Base-by-base conservation (phyloP, 306 rosid genomes). In the Cucumis cinereus region DNA sequence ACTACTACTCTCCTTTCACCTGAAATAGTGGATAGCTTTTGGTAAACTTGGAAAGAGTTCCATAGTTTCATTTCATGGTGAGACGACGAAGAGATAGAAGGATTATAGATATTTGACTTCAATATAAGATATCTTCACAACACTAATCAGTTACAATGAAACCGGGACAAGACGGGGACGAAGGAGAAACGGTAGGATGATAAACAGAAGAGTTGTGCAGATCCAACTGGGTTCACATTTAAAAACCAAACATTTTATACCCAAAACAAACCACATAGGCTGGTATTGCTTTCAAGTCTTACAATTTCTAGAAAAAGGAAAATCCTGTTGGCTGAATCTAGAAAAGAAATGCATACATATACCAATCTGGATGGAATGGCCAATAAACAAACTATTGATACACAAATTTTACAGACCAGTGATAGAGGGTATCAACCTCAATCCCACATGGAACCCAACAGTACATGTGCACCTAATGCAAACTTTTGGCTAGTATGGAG, bases 371-470 rank as follows among this genome's bases (percentile, higher is more conserved):
- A 62, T 68, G 59, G 63, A 64, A 80, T 36, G 24, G 68, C 40
- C 57, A 63, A 80, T 53, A 63, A 74, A 80, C 79, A 74, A 64
- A 75, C 41, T 75, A 75, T n/a, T 24, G 58, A n/a, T 15, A 52
- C 74, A 50, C 54, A 23, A 30, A 52, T 43, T 76, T 71, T 63
- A 85, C 85, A 75, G 53, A 17, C 75, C 43, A 20, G 82, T 80
- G 54, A 20, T 49, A 70, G 23, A 47, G 5, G 61, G 61, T 26
- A 30, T 52, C 28, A 36, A 33, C 69, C 75, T 71, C 77, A 75
- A 73, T 79, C 78, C 78, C 76, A 77, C 83, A 40, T 49, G 64
- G 73, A 57, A 30, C 58, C 77, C 77, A 77, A 40, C 57, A 81
- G 50, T 56, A 77, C 52, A 77, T 77, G 76, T 78, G 71, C 66